A percentile compares a stretch with the other conserved stretches of the same genome.
Evolutionary conservation across 2,329 filamentous ascomycete species (phyloP).

Genomic region (Cladophialophora immunda): DNA sequence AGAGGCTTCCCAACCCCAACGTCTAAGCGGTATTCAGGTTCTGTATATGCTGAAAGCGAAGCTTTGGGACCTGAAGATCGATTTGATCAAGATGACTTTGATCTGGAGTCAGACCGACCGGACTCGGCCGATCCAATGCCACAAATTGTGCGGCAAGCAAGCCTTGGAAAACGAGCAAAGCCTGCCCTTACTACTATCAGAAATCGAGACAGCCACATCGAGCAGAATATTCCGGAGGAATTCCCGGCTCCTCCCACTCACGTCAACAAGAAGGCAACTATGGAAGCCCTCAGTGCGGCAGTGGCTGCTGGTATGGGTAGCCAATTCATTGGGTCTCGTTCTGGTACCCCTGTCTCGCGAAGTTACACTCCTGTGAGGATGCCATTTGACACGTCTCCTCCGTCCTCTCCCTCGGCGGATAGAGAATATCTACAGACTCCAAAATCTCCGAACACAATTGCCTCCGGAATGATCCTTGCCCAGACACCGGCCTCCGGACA

Average conservation of each 20-base stretch:
- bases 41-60: constrained; percentile 36
- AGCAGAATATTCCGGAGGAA: constrained; percentile 37
- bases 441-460: constrained; percentile 30
- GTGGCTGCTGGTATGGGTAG: constrained; percentile 34
- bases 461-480: constrained; percentile 27
- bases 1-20: constrained; percentile 34
- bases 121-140: constrained; percentile 31
- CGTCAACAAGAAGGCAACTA: constrained; percentile 33
- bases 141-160: constrained; percentile 51
- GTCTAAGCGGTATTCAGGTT: constrained; percentile 32
- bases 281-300: constrained; percentile 38
- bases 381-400: constrained; percentile 37
- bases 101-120: constrained; percentile 12
- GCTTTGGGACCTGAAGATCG: constrained; percentile 31
- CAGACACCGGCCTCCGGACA: constrained; percentile 24
- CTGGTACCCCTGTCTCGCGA: constrained; percentile 27
- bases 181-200: constrained; percentile 53
- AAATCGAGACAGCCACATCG: constrained; percentile 39
- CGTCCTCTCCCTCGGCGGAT: constrained; percentile 31
- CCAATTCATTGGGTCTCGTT: constrained; percentile 12
- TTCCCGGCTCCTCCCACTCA: constrained; percentile 12
- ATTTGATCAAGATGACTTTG: constrained; percentile 14
- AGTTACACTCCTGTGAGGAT: constrained; percentile 35
- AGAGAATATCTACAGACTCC: constrained; percentile 35
- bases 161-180: constrained; percentile 52